These are phyloP conservation scores for Zygnema cylindricum DNA, from an alignment of 139 green algal species.

Conservation along the genomic window DNA sequence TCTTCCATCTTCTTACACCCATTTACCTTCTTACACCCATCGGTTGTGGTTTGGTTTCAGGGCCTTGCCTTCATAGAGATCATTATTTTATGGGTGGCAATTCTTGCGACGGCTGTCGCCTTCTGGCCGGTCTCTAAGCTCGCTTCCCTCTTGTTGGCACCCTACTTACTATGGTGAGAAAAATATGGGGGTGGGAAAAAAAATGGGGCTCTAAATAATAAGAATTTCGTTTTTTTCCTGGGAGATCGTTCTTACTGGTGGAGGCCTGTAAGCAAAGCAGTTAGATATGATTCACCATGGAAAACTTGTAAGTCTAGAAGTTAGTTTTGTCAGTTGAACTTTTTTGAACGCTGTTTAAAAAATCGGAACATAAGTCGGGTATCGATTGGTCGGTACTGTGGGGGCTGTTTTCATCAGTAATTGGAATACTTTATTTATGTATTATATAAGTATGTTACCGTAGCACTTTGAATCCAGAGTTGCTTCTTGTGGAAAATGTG, in stretches of 20 bases:
- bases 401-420: no score
- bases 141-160: conserved; percentile 17
- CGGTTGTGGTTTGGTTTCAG: no score
- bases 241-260: neutral
- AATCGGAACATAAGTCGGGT: neutral
- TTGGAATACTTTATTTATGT: no score
- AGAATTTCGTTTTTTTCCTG: neutral
- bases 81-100: conserved; percentile 39
- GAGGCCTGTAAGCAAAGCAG: neutral
- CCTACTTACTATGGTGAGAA: conserved; percentile 57
- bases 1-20: no score
- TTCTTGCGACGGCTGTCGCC: conserved; percentile 31
- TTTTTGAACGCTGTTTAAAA: neutral
- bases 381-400: no score
- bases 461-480: no score
- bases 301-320: neutral
- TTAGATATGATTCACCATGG: neutral
- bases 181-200: no score
- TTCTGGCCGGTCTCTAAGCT: conserved; percentile 33
- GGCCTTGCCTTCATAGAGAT: conserved; percentile 50
- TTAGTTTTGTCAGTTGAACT: neutral
- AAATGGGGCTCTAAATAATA: no score
- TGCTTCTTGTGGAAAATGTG: no score
- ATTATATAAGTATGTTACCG: no score
- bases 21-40: no score